A percentile compares a stretch with the other conserved stretches of the same genome.
Evolutionary conservation across 2,329 filamentous ascomycete genomes (phyloP).

Genomic region (Fusarium nygamai): DNA sequence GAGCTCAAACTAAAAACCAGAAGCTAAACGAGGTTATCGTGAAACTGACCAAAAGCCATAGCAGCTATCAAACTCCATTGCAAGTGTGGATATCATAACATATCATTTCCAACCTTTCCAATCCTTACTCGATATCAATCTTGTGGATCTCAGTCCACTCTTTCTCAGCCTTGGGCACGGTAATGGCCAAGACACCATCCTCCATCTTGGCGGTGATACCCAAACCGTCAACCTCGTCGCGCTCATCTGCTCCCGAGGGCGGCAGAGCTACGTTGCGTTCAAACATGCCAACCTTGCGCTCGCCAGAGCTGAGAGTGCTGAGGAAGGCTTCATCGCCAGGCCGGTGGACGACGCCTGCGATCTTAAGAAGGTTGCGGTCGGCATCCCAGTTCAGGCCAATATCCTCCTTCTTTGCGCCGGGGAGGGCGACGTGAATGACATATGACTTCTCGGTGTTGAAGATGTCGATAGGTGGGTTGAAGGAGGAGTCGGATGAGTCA

Average conservation of each 20-base stretch:
- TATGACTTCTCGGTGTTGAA: constrained; percentile 75
- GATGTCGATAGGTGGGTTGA: constrained; percentile 76
- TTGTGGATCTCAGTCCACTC: constrained; percentile 72
- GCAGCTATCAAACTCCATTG: constrained; percentile 22
- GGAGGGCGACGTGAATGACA: constrained; percentile 78
- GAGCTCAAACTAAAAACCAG: not conserved
- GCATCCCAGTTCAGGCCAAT: constrained; percentile 80
- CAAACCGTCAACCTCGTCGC: constrained; percentile 71
- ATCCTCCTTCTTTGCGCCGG: constrained; percentile 83
- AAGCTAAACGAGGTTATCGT: not conserved
- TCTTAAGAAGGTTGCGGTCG: constrained; percentile 70
- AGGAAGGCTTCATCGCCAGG: constrained; percentile 77
- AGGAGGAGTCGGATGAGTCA: constrained; percentile 66
- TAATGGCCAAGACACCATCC: constrained; percentile 80
- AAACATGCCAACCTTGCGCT: constrained; percentile 79
- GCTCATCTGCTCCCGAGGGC: constrained; percentile 53
- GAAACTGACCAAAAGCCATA: not conserved
- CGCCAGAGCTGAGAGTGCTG: constrained; percentile 68
- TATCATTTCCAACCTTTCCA: not conserved
- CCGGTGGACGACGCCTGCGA: constrained; percentile 78
- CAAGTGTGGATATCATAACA: constrained; percentile 21
- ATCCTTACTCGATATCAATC: constrained; percentile 64
- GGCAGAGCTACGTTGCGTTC: constrained; percentile 74
- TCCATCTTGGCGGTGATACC: constrained; percentile 79
- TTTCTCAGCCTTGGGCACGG: constrained; percentile 77